Evolutionary conservation across 768 basidiomycete genomes (phyloP).

Genomic region (Amanita brunnescens): DNA sequence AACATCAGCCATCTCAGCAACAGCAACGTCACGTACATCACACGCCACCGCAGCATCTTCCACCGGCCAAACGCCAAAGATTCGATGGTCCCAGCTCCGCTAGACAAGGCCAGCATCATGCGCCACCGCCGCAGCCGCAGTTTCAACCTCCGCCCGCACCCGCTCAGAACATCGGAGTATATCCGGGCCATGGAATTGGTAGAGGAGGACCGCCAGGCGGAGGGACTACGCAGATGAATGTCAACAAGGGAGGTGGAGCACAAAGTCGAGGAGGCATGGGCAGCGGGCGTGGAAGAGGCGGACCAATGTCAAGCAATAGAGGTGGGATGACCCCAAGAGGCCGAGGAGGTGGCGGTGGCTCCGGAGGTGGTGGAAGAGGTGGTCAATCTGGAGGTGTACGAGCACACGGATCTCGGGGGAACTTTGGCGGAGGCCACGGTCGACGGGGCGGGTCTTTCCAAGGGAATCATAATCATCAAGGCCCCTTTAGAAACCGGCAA

Average conservation of each 20-base stretch:
- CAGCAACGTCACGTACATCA: conserved; percentile 49
- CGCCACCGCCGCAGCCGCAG: conserved; percentile 54
- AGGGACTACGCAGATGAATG: conserved; percentile 20
- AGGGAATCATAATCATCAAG: conserved; percentile 31
- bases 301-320: conserved; percentile 37
- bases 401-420: conserved; percentile 57
- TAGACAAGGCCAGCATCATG: conserved; percentile 37
- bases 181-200: conserved; percentile 25
- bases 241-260: conserved; percentile 14
- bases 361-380: conserved; percentile 31
- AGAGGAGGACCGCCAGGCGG: conserved; percentile 31
- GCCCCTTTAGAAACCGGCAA: conserved; percentile 54
- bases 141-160: conserved; percentile 54
- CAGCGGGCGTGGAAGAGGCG: conserved; percentile 43
- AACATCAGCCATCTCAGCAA: conserved; percentile 36
- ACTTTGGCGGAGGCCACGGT: conserved; percentile 54
- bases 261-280: conserved; percentile 34
- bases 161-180: conserved; percentile 28
- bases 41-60: conserved; percentile 69
- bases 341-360: conserved; percentile 27
- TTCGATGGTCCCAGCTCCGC: conserved; percentile 70
- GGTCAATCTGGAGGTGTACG: conserved; percentile 42
- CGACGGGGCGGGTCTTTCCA: conserved; percentile 61
- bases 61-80: conserved; percentile 85
- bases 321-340: conserved; percentile 35